Evolutionary conservation across 1,284 basidiomycete species (phyloP).

Genomic region (Pholiota adiposa): DNA sequence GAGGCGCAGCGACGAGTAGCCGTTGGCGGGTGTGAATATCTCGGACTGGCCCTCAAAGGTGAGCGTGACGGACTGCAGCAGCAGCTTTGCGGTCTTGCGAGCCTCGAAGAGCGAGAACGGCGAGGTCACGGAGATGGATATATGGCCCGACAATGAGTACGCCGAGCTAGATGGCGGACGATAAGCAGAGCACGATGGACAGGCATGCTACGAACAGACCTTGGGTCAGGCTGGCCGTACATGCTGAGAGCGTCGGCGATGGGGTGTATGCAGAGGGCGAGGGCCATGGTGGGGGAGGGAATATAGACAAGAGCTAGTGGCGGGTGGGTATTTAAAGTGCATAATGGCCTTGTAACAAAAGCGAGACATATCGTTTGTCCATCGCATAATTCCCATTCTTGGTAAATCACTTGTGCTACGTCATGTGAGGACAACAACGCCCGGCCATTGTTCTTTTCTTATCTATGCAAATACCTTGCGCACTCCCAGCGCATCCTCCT

Average conservation of each 20-base stretch:
- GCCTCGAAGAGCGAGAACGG: conserved; percentile 53
- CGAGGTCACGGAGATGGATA: conserved; percentile 60
- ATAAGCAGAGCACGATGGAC: background rate
- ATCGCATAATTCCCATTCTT: conserved; percentile 6
- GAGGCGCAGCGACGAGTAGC: conserved; percentile 67
- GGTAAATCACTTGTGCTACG: conserved; percentile 20
- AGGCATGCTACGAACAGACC: conserved; percentile 47
- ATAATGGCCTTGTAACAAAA: conserved; percentile 18
- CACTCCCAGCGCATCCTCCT: conserved; percentile 84
- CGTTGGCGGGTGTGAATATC: conserved; percentile 55
- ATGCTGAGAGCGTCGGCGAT: conserved; percentile 58
- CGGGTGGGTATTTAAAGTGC: conserved; percentile 17
- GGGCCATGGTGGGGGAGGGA: conserved; percentile 50
- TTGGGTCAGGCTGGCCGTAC: conserved; percentile 67
- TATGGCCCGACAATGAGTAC: conserved; percentile 78
- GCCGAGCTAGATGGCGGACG: conserved; percentile 51
- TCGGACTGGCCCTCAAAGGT: conserved; percentile 82
- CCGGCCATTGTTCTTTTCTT: conserved; percentile 18
- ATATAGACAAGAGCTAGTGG: conserved; percentile 18
- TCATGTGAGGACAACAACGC: conserved; percentile 20
- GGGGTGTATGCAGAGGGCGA: conserved; percentile 65
- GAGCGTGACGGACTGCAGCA: conserved; percentile 68
- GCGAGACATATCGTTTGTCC: conserved; percentile 16
- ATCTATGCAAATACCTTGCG: conserved; percentile 84
- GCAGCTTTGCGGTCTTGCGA: conserved; percentile 48